Evolutionary conservation across 139 green algal genomes (phyloP), one percentile per base, ranked within the genome.

Genomic region (Raphidocelis subcapitata): DNA sequence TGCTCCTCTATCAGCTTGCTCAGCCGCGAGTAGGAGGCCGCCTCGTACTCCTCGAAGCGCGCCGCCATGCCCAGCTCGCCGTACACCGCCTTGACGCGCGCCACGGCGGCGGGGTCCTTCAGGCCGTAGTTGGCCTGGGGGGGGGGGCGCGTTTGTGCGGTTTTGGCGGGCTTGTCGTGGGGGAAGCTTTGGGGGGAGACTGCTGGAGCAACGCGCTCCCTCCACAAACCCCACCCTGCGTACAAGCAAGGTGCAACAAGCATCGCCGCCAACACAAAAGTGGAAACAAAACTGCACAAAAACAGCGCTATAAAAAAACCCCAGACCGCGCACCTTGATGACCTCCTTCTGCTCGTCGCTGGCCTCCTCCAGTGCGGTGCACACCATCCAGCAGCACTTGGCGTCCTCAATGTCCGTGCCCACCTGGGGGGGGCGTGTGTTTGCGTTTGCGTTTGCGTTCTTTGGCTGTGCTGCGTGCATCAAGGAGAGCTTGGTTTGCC

Each of bases 401-500:
- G 94, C 97, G 85, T 99, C 96, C 81, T 97, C 83, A 67, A 99
- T 98, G 84, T 99, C 96, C 33, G 96, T 99, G 26, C 96, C 96
- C n/a, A 98, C 88, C 81, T 66, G 60, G 5, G 60, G 15, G 5
- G 26, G 10, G 55, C 10, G 55, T 62, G n/a, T 62, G 55, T 29
- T 8, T 29, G 55, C 12, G 41, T 49, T 8, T 49, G 41, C 12
- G 41, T 49, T 8, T 49, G 41, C 41, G 41, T 49, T 8, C 41
- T n/a, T n/a, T n/a, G n/a, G n/a, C n/a, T n/a, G n/a, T n/a, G n/a
- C n/a, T n/a, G n/a, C n/a, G n/a, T n/a, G n/a, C n/a, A n/a, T n/a
- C n/a, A n/a, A n/a, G n/a, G 41, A 8, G 41, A 49, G 41, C 41
- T 8, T 49, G 41, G 8, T 20, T 49, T 49, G 8, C 8, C 41